Base-by-base conservation (phyloP, 1,284 basidiomycete species). In the Cryptococcus sp. region DNA sequence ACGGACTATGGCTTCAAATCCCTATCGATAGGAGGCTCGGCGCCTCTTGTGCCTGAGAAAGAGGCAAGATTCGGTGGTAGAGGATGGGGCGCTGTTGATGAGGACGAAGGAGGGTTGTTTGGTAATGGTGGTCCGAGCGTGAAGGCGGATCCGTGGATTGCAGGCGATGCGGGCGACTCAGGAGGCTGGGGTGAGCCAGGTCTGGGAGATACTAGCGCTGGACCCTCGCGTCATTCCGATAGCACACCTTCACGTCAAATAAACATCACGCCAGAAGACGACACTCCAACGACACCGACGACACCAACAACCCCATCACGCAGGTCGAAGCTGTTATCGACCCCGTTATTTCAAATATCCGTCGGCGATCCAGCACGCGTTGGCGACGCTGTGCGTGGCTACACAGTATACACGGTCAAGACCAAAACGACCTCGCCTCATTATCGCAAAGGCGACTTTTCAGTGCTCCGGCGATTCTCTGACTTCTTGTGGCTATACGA, bases 401-500 rank as follows among this genome's bases (percentile, higher is more conserved):
- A 92, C 73, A 94, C 90, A 13, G 91, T 96, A 80, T 97, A 99
- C 76, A 97, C 93, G 2, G 91, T 97, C 1, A 87, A 90, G 61
- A 95, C 93, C 5, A 83, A 85, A 85, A 96, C 93, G 1, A 89
- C 87, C 15, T 93, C 91, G 1, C 86, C 89, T 0, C 80, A 88
- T 45, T 95, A 85, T 79, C 85, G 86, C 60, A 90, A 90, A 79
- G 85, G 87, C 1, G 81, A 86, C 2, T 92, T 94, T 73, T 93
- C 93, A 4, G 93, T 96, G 40, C 85, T 99, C 7, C 85, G 95
- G 19, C 87, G 95, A 22, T 99, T 96, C 78, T 92, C 90, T 20
- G 96, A 99, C 78, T 99, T 99, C 73, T 83, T 97, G 20, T 99
- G 96, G 95, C 80, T 99, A 0, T 96, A 91, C 75, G 93, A 95